Percentiles rank a stretch among this genome's conserved stretches.
phyloP scores from a whole-genome alignment of 1,284 basidiomycete genomes.

The Ustilago curta region DNA sequence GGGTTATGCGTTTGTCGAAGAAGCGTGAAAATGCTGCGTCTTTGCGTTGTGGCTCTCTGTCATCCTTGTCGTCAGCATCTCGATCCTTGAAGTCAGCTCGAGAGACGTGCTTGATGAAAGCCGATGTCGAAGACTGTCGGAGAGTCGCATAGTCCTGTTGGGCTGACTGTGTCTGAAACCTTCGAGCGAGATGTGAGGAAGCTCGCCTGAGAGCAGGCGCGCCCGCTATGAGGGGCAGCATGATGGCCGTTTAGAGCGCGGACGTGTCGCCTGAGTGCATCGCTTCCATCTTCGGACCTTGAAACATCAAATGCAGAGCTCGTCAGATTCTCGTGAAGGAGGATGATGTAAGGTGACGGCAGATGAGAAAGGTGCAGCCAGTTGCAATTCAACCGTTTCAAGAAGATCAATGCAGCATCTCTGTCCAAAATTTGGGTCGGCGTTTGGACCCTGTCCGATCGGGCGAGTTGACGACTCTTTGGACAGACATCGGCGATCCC shows the following conservation, averaged over 20 bases:
- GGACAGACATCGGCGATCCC: no score
- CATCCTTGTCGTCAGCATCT: conserved; percentile 3
- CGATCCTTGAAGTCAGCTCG: background rate
- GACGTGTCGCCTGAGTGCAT: background rate
- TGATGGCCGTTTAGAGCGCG: conserved; percentile 11
- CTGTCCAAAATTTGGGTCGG: no score
- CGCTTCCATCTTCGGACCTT: conserved; percentile 16
- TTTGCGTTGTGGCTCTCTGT: background rate
- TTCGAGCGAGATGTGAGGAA: conserved; percentile 10
- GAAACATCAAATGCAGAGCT: no score
- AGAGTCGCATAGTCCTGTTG: background rate
- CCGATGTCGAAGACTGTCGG: background rate
- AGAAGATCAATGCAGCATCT: no score
- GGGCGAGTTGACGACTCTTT: no score
- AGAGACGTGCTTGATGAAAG: background rate
- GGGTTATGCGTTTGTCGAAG: conserved; percentile 22
- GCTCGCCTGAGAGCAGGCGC: conserved; percentile 2
- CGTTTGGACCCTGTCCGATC: no score
- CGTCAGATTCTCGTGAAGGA: no score
- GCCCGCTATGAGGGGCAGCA: conserved; percentile 22
- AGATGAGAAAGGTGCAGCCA: no score
- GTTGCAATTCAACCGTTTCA: no score
- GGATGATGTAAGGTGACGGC: no score
- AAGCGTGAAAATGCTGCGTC: conserved; percentile 26
- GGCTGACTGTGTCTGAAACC: background rate